A percentile compares a stretch with the other conserved stretches of the same genome.
phyloP scores from a whole-genome alignment of 345 rosid species.

The Rhizophora mangle region DNA sequence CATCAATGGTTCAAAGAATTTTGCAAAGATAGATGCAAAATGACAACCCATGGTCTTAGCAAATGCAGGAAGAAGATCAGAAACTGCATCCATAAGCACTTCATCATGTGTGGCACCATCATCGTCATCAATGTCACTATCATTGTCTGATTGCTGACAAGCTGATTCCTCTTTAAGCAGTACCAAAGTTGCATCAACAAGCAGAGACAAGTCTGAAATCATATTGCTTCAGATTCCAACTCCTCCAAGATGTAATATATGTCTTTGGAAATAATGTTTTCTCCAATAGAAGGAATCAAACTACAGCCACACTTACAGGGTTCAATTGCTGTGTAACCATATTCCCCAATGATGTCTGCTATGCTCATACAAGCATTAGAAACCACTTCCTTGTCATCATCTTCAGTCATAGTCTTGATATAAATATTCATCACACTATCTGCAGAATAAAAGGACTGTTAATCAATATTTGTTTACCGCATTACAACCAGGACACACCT shows the following conservation, averaged over 20 bases:
- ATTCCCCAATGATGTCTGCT: conserved; percentile 83
- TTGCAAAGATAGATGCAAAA: conserved; percentile 82
- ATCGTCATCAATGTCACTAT: conserved; percentile 73
- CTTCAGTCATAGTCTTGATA: conserved; percentile 79
- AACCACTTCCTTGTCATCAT: conserved; percentile 97
- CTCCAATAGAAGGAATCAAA: not conserved
- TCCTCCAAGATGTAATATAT: conserved; percentile 9
- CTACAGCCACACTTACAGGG: conserved; percentile 60
- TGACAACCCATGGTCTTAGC: conserved; percentile 93
- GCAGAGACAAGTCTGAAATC: conserved; percentile 64
- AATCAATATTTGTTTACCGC: conserved; percentile 13
- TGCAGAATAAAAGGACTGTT: conserved; percentile 32
- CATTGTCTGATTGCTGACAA: conserved; percentile 75
- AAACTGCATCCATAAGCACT: conserved; percentile 96
- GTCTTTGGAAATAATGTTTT: not conserved
- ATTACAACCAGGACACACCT: conserved; percentile 2
- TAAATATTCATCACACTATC: conserved; percentile 75
- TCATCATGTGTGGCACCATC: conserved; percentile 85
- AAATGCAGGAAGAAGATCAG: conserved; percentile 97
- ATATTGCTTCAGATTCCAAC: conserved; percentile 4
- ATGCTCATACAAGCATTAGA: conserved; percentile 88
- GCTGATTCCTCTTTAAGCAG: conserved; percentile 84
- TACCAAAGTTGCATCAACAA: conserved; percentile 70
- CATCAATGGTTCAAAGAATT: conserved; percentile 90
- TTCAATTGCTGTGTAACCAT: conserved; percentile 70